Base-by-base conservation (phyloP, 2,329 filamentous ascomycete species). In the Neofusicoccum parvum region DNA sequence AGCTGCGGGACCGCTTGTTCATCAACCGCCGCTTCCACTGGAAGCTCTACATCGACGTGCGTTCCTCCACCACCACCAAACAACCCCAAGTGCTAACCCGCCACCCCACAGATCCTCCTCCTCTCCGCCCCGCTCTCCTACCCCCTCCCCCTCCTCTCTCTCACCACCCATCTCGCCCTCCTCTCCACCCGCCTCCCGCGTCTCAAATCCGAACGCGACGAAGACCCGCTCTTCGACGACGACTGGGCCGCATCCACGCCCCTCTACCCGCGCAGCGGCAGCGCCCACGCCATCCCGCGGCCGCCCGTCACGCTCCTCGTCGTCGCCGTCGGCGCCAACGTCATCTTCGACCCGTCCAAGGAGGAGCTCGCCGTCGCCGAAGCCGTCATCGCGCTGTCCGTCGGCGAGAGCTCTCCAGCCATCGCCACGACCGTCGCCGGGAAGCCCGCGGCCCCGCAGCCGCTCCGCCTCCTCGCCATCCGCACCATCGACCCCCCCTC, bases 221-320 rank as follows among this genome's bases (percentile, higher is more conserved):
- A 99, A 80, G 95, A 99, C 72, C 95, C 95, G 12, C 89, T 97
- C 75, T 99, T 99, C 79, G 91, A 97, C 80, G 95, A 99, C 80
- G 95, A 99, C 81, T 99, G 95, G 95, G 92, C 91, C 69, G 91
- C 90, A 15, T 89, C 93, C 0, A 85, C 87, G 17, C 89, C 88
- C 65, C 82, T 99, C 36, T 99, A 96, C 80, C 86, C 88, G 1
- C 85, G 84, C 66, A 70, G 69, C 15, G 72, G 68, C 17, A 67
- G 70, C 4, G 66, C 67, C 23, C 23, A 23, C n/a, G 67, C 63
- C 36, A 60, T 67, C 48, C 68, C 82, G 37, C 86, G 89, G 56
- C 95, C 95, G 4, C 93, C 95, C 0, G 87, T 99, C 65, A 97
- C 94, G 3, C 85, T 99, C 20, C 89, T 99, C 11, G 92, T 98